Base-by-base conservation (phyloP, 495 filamentous ascomycete genomes). In the Aspergillus steynii region DNA sequence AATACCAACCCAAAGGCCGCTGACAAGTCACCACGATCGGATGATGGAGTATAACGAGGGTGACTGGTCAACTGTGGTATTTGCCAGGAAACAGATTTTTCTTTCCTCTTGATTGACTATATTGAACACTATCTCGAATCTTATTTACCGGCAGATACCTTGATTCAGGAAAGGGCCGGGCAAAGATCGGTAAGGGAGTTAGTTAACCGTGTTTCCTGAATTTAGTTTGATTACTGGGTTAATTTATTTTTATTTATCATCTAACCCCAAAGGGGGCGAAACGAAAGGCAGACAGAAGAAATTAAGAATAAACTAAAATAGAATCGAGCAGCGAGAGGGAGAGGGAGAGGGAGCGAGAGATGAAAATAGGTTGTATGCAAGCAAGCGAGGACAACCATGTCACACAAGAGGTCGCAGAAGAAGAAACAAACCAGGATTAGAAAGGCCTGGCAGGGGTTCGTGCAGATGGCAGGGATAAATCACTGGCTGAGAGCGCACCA, bases 401-500 rank as follows among this genome's bases (percentile, higher is more conserved):
- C 72, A 73, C 73, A 73, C 68, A 61, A 55, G 48, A 54, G 55
- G 51, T 31, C 26, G 28, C 47, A 59, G 50, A 59, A 65, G 62
- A 63, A 63, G 59, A 65, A 62, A 52, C 50, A 55, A 29, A 59
- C 56, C 60, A 64, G 61, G 68, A 57, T 63, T 28, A 25, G 45
- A 32, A 62, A 47, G 55, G 49, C 12, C 47, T 61, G 63, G 57
- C 67, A 69, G 67, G 67, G 67, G 66, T 69, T 56, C 57, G 42
- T 63, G 61, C 63, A 64, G 65, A 52, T 47, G 50, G 63, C 60
- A 63, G 61, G 55, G 50, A 61, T 49, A 53, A 74, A 71, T 64
- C 68, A 74, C 61, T 78, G 75, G 75, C 47, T 58, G 53, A 75
- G 72, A 78, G 54, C 4, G 59, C 66, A 76, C 75, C 75, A 78